Evolutionary conservation across 1,284 basidiomycete genomes (phyloP), one percentile per base, ranked within the genome.

Genomic region (Pseudozyma hubeiensis): DNA sequence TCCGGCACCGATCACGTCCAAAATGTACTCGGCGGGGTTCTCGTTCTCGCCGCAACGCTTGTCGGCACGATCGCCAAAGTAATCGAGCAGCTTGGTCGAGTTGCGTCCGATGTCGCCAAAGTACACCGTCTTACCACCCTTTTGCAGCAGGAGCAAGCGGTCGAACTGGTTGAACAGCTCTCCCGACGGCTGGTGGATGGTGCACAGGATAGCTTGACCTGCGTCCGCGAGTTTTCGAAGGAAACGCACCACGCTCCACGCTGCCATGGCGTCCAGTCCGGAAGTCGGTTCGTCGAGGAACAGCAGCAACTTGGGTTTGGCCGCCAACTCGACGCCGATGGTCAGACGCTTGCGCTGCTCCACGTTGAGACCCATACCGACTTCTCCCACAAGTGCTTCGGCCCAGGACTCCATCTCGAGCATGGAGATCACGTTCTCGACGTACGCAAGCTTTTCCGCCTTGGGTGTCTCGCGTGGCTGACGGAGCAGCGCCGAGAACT

Each of bases 401-500:
- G 88, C 90, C 71, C 90, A 89, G 0, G 84, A 86, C 45, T 90
- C 89, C 71, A 94, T 87, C 17, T 92, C 92, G 75, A 93, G 90
- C 86, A 94, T 89, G 80, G 88, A 88, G 70, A 94, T 86, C 57
- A 92, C 91, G 78, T 89, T 89, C 64, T 93, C 92, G 60, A 91
- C 92, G 77, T 93, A 94, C 40, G 88, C 89, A 79, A 91, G 88
- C 84, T 94, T 95, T 84, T 95, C 93, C 1, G 85, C 85, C 29
- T 87, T 84, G 0, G 92, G 86, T 3, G 93, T 89, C 7, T 87
- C 86, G 6, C 87, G 85, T 1, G 92, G 91, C 79, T 95, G 93
- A 31, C 93, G 90, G 5, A 96, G 86, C 67, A 90, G 87, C 0
- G 93, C 93, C 10, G 91, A 92, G 86, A 95, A 94, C 24, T 89